These are phyloP conservation scores for Fusarium sarcochroum DNA, from an alignment of 2,329 filamentous ascomycete species.

Conservation along the genomic window DNA sequence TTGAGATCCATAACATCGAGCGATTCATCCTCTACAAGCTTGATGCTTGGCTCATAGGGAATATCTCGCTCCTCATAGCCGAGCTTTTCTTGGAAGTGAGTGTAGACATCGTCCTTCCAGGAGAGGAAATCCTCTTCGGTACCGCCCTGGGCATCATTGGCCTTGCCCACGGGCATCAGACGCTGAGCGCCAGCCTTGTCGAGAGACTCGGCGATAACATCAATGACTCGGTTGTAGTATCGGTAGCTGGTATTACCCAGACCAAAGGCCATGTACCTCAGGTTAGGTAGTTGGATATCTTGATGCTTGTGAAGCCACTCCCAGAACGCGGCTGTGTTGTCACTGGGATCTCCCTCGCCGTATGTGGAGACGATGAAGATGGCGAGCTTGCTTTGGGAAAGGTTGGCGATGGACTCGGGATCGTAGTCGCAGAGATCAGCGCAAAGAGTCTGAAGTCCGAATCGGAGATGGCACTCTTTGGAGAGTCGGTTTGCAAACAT, in stretches of 20 bases:
- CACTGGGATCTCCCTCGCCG: conserved; percentile 59
- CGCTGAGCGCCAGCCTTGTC: conserved; percentile 48
- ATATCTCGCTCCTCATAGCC: conserved; percentile 43
- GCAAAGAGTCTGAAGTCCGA: conserved; percentile 91
- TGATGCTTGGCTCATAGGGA: conserved; percentile 41
- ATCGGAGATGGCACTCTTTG: conserved; percentile 90
- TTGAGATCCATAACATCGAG: conserved; percentile 43
- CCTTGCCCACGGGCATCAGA: conserved; percentile 49
- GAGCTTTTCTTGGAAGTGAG: conserved; percentile 35
- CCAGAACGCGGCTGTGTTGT: conserved; percentile 54
- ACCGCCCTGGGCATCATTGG: conserved; percentile 51
- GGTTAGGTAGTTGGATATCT: conserved; percentile 30
- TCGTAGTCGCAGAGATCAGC: conserved; percentile 65
- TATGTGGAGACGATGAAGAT: conserved; percentile 58
- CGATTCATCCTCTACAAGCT: conserved; percentile 42
- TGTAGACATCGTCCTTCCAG: conserved; percentile 53
- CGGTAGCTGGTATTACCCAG: conserved; percentile 58
- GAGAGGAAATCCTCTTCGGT: conserved; percentile 56
- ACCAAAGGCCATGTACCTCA: conserved; percentile 56
- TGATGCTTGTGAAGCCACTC: conserved; percentile 46
- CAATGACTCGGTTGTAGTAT: conserved; percentile 56
- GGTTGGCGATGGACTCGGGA: conserved; percentile 53
- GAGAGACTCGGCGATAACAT: conserved; percentile 46
- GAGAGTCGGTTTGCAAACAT: conserved; percentile 90
- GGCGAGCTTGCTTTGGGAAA: conserved; percentile 46